Evolutionary conservation across 306 rosid genomes (phyloP).

Genomic region (Aeschynomene evenia): DNA sequence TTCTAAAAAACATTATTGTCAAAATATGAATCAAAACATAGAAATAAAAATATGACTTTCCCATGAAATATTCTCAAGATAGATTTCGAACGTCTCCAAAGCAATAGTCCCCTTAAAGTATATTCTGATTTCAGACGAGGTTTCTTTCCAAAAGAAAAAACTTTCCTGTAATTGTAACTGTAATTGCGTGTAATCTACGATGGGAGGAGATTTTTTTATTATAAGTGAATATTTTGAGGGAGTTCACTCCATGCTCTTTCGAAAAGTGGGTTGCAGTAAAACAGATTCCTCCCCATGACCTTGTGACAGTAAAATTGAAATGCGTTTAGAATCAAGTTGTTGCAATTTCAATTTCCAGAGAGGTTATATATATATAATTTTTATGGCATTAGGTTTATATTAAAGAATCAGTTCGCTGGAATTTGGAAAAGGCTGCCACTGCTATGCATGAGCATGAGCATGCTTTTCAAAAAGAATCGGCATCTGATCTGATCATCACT

Average conservation of each 20-base stretch:
- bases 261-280: constrained; percentile 41
- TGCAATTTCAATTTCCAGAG: constrained; percentile 18
- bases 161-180: too few species aligned
- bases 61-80: too few species aligned
- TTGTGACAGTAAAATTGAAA: neutral
- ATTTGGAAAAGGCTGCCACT: constrained; percentile 59
- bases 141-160: too few species aligned
- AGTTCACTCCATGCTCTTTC: constrained; percentile 32
- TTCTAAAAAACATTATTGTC: too few species aligned
- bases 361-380: constrained; percentile 29
- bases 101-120: too few species aligned
- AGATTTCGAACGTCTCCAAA: too few species aligned
- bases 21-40: too few species aligned
- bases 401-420: constrained; percentile 35
- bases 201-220: constrained; percentile 25
- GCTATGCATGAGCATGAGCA: too few species aligned
- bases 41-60: too few species aligned
- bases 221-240: constrained; percentile 9
- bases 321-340: constrained; percentile 5
- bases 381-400: constrained; percentile 35
- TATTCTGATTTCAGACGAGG: too few species aligned
- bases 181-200: too few species aligned
- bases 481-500: too few species aligned
- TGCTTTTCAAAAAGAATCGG: constrained; percentile 52
- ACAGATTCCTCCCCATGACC: constrained; percentile 38